These are phyloP conservation scores for Suillus bovinus DNA, from an alignment of 768 basidiomycete genomes.

Conservation along the genomic window DNA sequence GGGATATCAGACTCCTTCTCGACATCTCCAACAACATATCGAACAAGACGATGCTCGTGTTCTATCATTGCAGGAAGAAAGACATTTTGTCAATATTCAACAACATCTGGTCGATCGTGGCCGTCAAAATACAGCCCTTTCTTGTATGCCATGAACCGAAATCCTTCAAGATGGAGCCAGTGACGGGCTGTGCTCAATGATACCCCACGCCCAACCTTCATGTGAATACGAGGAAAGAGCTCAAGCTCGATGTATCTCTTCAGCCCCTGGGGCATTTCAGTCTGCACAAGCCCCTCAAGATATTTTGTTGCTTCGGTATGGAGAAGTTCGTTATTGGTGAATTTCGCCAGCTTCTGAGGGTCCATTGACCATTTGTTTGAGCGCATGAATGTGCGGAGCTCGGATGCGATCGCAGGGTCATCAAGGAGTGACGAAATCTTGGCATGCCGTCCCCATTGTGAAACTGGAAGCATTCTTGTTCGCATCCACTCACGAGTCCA, in stretches of 20 bases:
- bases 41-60: constrained; percentile 15
- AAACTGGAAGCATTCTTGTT: constrained; percentile 3
- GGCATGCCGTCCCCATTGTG: constrained; percentile 2
- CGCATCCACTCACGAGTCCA: constrained; percentile 24
- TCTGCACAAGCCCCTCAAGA: constrained; percentile 24
- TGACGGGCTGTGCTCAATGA: constrained; percentile 33
- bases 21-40: constrained; percentile 17
- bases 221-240: not conserved
- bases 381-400: constrained; percentile 9
- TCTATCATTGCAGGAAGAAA: constrained; percentile 22
- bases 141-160: constrained; percentile 12
- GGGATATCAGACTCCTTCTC: constrained; percentile 7
- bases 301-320: constrained; percentile 32
- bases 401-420: constrained; percentile 8
- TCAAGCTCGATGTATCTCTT: constrained; percentile 34
- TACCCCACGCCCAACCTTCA: constrained; percentile 23
- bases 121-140: constrained; percentile 26
- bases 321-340: constrained; percentile 25
- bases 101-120: constrained; percentile 24
- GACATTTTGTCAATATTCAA: constrained; percentile 19
- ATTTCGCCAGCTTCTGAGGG: constrained; percentile 32
- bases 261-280: constrained; percentile 37
- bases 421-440: constrained; percentile 10
- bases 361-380: constrained; percentile 38
- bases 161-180: constrained; percentile 23